Base-by-base conservation (phyloP, 768 basidiomycete species). In the Scleroderma bovista region DNA sequence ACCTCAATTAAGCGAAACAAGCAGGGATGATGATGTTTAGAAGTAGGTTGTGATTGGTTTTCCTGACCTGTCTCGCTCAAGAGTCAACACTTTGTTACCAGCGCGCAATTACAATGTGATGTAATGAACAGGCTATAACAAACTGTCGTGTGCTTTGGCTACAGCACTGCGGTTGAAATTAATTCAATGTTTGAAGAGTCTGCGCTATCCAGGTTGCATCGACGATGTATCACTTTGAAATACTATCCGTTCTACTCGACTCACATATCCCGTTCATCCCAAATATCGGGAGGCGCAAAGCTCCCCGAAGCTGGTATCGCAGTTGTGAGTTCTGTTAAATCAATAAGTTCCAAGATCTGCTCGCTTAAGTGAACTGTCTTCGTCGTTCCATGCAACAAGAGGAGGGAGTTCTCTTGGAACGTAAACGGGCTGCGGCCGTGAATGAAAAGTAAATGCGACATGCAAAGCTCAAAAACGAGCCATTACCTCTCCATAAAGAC, bases 211-310 rank as follows among this genome's bases (percentile, higher is more conserved):
- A n/a, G n/a, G n/a, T n/a, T n/a, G n/a, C n/a, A n/a, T n/a, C n/a
- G n/a, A n/a, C n/a, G n/a, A n/a, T n/a, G n/a, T n/a, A n/a, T n/a
- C n/a, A n/a, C n/a, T n/a, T n/a, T n/a, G n/a, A n/a, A n/a, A n/a
- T n/a, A n/a, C n/a, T n/a, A n/a, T n/a, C n/a, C n/a, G n/a, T n/a
- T n/a, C n/a, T n/a, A n/a, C n/a, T n/a, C n/a, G n/a, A n/a, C n/a
- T n/a, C n/a, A n/a, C n/a, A n/a, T n/a, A n/a, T n/a, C 85, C 83
- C 86, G 88, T 55, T 86, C 86, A 42, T 84, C 83, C 85, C 87
- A 89, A 49, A 67, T 34, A 39, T 67, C 65, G 9, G 34, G 2
- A 36, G 53, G 41, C 37, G 24, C 57, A 19, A 51, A 52, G 7
- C 48, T 23, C 29, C 54, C 62, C 22, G 50, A 47, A 32, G 57